Base-by-base conservation (phyloP, 768 basidiomycete genomes). In the Tylopilus sp. region DNA sequence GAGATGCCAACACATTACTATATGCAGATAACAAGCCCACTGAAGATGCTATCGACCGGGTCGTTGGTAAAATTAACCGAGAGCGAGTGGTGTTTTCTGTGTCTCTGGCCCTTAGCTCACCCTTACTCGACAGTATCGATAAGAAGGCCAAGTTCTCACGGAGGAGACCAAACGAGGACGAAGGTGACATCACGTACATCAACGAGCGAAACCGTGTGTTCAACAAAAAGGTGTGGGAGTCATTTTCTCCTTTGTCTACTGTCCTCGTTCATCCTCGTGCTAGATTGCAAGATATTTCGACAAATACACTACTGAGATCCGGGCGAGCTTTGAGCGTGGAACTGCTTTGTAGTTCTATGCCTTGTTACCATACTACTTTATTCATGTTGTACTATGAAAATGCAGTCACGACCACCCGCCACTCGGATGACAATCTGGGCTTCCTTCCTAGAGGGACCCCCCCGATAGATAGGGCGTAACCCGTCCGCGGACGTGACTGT, bases 111-210 rank as follows among this genome's bases (percentile, higher is more conserved):
- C 16, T 42, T n/a, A 10, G 36, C 45, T 54, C 21, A 58, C 43
- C 21, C 30, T 28, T 10, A 28, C 47, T 29, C 29, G 50, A 4
- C 60, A 95, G 92, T 62, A 83, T 93, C 61, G 92, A 94, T 75
- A 90, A 92, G 76, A 88, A 91, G 69, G 78, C 82, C 65, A 94
- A 89, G 65, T 92, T 92, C 74, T 93, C 90, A 36, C 80, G 93
- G 59, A 96, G 96, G 73, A 83, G 79, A 60, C 81, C 76, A 69
- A 93, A 96, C 75, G 94, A 98, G 63, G 90, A 91, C 47, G 88
- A 95, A 55, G 94, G 91, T 49, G 95, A 98, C 61, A 90, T 99
- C 70, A 98, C 94, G 6, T 99, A 98, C 69, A 99, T 99, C 81
- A 99, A 99, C 78, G 92, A 98, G 72, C 87, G 89, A 71, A 95